Percentiles rank a stretch among this genome's conserved stretches.
phyloP scores from a whole-genome alignment of 1,284 basidiomycete species.

The Abortiporus biennis region DNA sequence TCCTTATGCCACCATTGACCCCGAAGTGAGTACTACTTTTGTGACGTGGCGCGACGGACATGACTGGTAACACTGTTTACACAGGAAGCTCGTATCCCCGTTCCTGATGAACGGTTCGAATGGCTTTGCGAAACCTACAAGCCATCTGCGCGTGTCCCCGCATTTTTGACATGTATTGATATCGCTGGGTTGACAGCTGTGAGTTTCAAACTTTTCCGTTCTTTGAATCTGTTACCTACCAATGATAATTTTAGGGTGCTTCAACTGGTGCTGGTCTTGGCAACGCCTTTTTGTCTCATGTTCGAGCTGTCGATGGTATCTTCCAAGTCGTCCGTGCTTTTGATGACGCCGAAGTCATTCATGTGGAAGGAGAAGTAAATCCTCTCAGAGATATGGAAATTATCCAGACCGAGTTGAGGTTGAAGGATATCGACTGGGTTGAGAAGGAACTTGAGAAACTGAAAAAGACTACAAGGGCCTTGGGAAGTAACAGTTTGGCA shows the following conservation, averaged over 20 bases:
- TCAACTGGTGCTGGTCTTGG: constrained; percentile 98
- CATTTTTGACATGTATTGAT: constrained; percentile 97
- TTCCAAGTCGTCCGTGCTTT: constrained; percentile 99
- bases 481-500: constrained; percentile 80
- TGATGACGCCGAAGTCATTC: constrained; percentile 97
- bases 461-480: constrained; percentile 65
- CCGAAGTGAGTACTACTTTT: constrained; percentile 39
- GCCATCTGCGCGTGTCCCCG: constrained; percentile 83
- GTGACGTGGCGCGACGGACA: not conserved
- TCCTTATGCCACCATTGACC: constrained; percentile 96
- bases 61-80: constrained; percentile 1
- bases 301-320: constrained; percentile 98
- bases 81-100: constrained; percentile 87
- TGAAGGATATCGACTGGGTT: constrained; percentile 99
- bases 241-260: constrained; percentile 57
- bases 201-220: constrained; percentile 21
- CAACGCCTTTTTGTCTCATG: constrained; percentile 97
- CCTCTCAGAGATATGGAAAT: constrained; percentile 98
- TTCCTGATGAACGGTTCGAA: constrained; percentile 94
- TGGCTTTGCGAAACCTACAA: constrained; percentile 94
- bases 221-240: not conserved
- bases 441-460: constrained; percentile 85
- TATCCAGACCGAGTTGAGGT: constrained; percentile 87
- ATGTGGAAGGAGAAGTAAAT: constrained; percentile 98
- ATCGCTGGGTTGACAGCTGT: constrained; percentile 97